Evolutionary conservation across 805 yeast species (phyloP).

Genomic region (Metschnikowia noctiluminum): DNA sequence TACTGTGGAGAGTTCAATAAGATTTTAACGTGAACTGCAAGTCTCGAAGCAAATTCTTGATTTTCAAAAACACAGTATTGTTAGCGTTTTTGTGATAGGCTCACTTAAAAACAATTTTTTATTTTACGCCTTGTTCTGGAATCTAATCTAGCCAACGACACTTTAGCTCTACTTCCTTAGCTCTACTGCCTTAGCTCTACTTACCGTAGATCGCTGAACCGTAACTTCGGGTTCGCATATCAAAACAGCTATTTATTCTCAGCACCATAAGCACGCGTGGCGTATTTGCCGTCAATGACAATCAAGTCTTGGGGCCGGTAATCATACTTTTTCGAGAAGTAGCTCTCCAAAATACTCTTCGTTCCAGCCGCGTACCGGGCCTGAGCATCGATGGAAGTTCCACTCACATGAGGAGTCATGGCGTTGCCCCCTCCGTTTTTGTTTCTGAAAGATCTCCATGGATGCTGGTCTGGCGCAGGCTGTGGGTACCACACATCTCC

Average conservation of each 20-base stretch:
- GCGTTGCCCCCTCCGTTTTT: constrained; percentile 67
- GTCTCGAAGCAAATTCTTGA: too few species aligned
- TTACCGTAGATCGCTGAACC: background rate
- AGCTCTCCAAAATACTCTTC: constrained; percentile 59
- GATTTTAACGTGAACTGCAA: too few species aligned
- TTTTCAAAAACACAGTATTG: too few species aligned
- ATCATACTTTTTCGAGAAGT: constrained; percentile 58
- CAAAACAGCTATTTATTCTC: constrained; percentile 19
- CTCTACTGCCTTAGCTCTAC: background rate
- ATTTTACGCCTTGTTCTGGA: too few species aligned
- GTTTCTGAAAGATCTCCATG: constrained; percentile 71
- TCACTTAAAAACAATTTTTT: too few species aligned
- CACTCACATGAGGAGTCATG: constrained; percentile 81
- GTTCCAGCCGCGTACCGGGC: constrained; percentile 69
- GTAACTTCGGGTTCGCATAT: too few species aligned
- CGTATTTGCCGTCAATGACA: constrained; percentile 67
- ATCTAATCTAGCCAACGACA: too few species aligned
- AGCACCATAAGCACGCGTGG: constrained; percentile 69
- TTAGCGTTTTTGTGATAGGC: too few species aligned
- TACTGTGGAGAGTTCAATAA: too few species aligned
- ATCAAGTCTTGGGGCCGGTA: constrained; percentile 77
- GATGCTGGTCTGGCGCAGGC: constrained; percentile 75
- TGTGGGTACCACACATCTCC: constrained; percentile 88
- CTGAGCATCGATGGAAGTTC: constrained; percentile 80
- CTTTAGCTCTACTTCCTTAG: background rate